Percentiles rank a stretch among this genome's conserved stretches.
Conservation (phyloP, 768 basidiomycete species). For the Psilocybe tampanensis region DNA sequence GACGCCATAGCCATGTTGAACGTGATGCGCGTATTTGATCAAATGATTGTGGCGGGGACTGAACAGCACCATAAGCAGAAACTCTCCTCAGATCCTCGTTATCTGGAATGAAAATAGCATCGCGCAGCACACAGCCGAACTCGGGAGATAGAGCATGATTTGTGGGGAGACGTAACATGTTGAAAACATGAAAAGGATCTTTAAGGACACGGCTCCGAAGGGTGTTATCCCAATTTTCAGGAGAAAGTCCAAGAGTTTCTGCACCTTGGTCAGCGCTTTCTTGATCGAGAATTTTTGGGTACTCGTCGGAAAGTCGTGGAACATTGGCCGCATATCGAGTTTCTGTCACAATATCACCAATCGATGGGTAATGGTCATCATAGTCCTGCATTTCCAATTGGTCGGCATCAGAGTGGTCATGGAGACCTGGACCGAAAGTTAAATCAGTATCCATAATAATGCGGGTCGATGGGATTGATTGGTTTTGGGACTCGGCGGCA, state of each 20-base stretch:
- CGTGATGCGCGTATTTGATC: neutral
- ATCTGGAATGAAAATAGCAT: constrained; percentile 20
- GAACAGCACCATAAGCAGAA: constrained; percentile 16
- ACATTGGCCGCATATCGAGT: no score
- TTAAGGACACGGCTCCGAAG: constrained; percentile 26
- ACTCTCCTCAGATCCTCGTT: constrained; percentile 22
- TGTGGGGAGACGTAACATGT: constrained; percentile 27
- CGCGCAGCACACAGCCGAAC: constrained; percentile 10
- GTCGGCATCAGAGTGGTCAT: no score
- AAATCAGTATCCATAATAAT: no score
- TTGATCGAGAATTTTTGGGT: neutral
- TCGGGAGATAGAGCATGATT: constrained; percentile 25
- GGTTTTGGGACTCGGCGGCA: no score
- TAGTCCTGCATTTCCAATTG: no score
- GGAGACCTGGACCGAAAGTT: no score
- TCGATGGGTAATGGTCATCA: no score
- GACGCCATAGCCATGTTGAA: constrained; percentile 27
- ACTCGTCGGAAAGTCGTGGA: no score
- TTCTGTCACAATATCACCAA: no score
- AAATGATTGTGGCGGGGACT: constrained; percentile 11
- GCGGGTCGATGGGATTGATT: no score
- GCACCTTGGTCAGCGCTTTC: neutral
- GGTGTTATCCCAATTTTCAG: neutral
- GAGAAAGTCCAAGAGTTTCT: neutral
- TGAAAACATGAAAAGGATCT: constrained; percentile 30